Evolutionary conservation across 2,329 filamentous ascomycete genomes (phyloP), one percentile per base, ranked within the genome.

Genomic region (Colletotrichum sansevieriae): DNA sequence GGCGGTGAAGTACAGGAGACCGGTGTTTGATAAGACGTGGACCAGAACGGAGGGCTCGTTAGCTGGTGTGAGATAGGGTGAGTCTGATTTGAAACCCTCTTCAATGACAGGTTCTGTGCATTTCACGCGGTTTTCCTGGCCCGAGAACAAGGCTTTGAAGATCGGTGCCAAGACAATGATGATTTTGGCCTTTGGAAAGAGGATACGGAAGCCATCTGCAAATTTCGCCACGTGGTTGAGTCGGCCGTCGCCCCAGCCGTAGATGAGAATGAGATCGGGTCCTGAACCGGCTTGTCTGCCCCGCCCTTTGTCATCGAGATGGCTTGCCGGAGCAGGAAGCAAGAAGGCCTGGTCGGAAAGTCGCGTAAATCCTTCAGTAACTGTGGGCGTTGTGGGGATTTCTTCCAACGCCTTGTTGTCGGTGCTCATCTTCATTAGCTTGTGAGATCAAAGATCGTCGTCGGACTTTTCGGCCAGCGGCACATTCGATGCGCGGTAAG

Each of bases 21-120:
- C 87, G 0, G 86, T 87, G 73, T 88, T 89, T 65, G 86, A 88
- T 80, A 89, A 85, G 69, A 79, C 77, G 62, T 89, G 87, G 1
- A 85, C 75, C n/a, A 88, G 76, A 18, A 88, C 76, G 7, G 72
- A 68, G 2, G 80, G 77, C 47, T 52, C 60, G 11, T 75, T 65
- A 3, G 74, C 67, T 18, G 72, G 72, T 11, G 9, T 18, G 15
- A 6, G 22, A 12, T 25, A 1, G 60, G 71, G 10, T 10, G 61
- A 37, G 8, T 58, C 61, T 49, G 80, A 80, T 25, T 80, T 73
- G 12, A 61, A 61, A 22, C 77, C 77, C 52, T 83, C 76, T n/a
- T 18, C 15, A 43, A 85, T 72, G 44, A 86, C 76, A 4, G 81
- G 83, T 44, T 80, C 72, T 80, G 89, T 83, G 65, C 78, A 77